Percentiles rank a stretch among this genome's conserved stretches.
phyloP scores from a whole-genome alignment of 768 basidiomycete species.

The Suillus luteus region DNA sequence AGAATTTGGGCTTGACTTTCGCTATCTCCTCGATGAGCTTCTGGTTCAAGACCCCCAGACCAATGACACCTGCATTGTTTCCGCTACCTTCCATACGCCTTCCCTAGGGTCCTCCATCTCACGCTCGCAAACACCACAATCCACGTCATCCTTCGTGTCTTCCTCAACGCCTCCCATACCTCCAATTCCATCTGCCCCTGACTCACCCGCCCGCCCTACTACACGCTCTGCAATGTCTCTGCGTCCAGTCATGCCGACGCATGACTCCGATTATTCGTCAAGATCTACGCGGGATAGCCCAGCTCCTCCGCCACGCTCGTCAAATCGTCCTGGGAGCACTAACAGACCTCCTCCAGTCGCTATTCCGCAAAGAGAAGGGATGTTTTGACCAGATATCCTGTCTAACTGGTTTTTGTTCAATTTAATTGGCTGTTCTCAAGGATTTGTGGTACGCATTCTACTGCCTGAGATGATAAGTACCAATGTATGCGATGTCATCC shows the following conservation, averaged over 20 bases:
- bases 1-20: slow-evolving; percentile 94
- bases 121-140: slow-evolving; percentile 20
- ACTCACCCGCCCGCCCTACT: slow-evolving; percentile 32
- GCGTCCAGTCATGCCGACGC: slow-evolving; percentile 18
- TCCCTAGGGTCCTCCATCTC: slow-evolving; percentile 28
- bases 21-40: slow-evolving; percentile 82
- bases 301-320: slow-evolving; percentile 67
- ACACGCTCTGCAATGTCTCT: slow-evolving; percentile 27
- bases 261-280: slow-evolving; percentile 32
- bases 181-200: slow-evolving; percentile 21
- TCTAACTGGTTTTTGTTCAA: neutral
- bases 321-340: slow-evolving; percentile 63
- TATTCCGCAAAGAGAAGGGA: slow-evolving; percentile 58
- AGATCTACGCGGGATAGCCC: slow-evolving; percentile 36
- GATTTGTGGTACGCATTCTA: neutral
- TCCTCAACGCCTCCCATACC: slow-evolving; percentile 11
- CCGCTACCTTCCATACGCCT: slow-evolving; percentile 18
- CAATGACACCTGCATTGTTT: slow-evolving; percentile 33
- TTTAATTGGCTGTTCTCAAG: neutral
- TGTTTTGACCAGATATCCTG: slow-evolving; percentile 47
- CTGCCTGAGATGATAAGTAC: neutral
- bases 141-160: slow-evolving; percentile 11
- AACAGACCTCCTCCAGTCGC: slow-evolving; percentile 52
- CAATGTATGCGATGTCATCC: neutral
- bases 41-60: slow-evolving; percentile 54